A percentile compares a stretch with the other conserved stretches of the same genome.
phyloP scores from a whole-genome alignment of 768 basidiomycete genomes.

The Termitomyces sp. region DNA sequence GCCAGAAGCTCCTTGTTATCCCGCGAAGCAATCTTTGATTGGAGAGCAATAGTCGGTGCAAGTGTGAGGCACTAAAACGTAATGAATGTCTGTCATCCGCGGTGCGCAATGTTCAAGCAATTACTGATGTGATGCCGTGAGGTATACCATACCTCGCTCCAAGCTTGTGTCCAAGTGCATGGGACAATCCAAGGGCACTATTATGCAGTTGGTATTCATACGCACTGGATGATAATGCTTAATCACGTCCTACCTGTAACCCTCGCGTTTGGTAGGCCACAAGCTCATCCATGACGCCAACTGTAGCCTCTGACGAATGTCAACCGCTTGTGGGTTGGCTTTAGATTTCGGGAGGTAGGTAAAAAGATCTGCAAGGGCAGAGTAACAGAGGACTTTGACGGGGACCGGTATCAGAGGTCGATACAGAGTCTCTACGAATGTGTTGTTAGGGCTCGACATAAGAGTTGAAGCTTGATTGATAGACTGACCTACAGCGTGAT shows the following conservation, averaged over 20 bases:
- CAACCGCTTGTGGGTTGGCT: conserved; percentile 48
- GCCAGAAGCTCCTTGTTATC: conserved; percentile 61
- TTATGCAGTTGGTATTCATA: neutral
- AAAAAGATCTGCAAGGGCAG: conserved; percentile 68
- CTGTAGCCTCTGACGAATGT: conserved; percentile 62
- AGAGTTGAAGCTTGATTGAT: neutral
- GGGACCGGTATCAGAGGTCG: conserved; percentile 49
- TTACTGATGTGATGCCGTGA: conserved; percentile 79
- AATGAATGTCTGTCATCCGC: neutral
- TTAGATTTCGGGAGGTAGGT: conserved; percentile 64
- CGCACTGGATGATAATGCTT: neutral
- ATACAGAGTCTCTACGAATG: conserved; percentile 55
- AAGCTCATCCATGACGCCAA: conserved; percentile 78
- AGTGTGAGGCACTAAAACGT: conserved; percentile 60
- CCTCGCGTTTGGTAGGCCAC: conserved; percentile 58
- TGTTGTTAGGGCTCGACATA: neutral
- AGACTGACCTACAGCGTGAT: conserved; percentile 66
- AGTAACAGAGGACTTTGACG: conserved; percentile 57
- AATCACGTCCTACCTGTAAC: conserved; percentile 37
- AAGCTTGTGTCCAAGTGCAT: conserved; percentile 67
- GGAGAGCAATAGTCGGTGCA: conserved; percentile 52
- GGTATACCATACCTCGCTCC: conserved; percentile 72
- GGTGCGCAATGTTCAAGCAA: conserved; percentile 14
- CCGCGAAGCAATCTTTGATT: conserved; percentile 50
- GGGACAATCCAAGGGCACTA: conserved; percentile 69